Evolutionary conservation across 192 early-diverging fungal species (phyloP), one percentile per base, ranked within the genome.

Genomic region (Coemansia nantahalensis): DNA sequence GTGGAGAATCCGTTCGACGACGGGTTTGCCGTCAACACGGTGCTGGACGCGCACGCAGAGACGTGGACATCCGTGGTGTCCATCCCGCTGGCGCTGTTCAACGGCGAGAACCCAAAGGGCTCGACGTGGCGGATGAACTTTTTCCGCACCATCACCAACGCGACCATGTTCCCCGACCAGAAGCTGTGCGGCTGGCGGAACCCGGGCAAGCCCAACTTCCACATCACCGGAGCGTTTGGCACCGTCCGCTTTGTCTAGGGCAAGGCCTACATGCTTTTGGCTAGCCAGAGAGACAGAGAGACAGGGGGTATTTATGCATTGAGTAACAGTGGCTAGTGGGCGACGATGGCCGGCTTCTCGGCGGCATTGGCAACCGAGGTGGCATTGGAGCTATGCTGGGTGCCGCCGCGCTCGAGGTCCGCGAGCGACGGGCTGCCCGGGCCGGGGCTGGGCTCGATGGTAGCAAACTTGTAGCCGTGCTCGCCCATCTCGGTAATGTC

Each of bases 401-500:
- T 16, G 12, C 39, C 40, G 21, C 72, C 72, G 22, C 50, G 39
- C 37, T 68, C 65, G 17, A 65, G 39, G 14, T 33, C 57, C 8
- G 56, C 38, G 14, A 67, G 48, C 0, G 65, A 58, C 1, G 32
- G 37, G 45, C 37, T 39, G 51, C 48, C 65, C 8, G 4, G 31
- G 37, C 54, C 59, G 6, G 28, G 26, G 4, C 28, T 23, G 51
- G 52, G 65, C 41, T 64, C 65, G 15, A 60, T 59, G 8, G 67
- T 68, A 4, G 67, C 74, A 55, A 59, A 77, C 39, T 59, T 77
- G 59, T 77, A 77, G 18, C 74, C 74, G 26, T 69, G 67, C 73
- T 93, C 90, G 38, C 93, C 92, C 81, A 94, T 89, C 72, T 93
- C 83, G n/a, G 88, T 65, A 47, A 83, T 62, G 58, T 96, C 92